Conservation (phyloP, 139 green algal genomes). For the Axilococcus clingmanii region DNA sequence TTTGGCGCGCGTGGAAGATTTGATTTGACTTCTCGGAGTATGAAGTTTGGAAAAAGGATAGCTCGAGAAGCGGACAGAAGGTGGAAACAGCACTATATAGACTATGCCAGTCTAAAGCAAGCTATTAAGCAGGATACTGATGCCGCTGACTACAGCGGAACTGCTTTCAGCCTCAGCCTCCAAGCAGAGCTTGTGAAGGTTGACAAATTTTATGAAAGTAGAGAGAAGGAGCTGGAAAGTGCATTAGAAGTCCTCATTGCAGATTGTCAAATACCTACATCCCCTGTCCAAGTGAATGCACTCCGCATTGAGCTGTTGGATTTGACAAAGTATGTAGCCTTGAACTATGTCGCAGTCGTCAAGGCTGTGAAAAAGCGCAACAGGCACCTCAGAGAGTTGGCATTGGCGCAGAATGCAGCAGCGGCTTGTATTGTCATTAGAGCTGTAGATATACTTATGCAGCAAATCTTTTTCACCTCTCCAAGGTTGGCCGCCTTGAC, state of each 20-base stretch:
- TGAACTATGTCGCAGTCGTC: constrained; percentile 80
- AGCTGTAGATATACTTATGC: constrained; percentile 49
- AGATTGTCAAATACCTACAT: too few species aligned
- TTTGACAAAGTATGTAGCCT: constrained; percentile 59
- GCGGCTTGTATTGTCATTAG: constrained; percentile 1
- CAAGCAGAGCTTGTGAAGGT: constrained; percentile 45
- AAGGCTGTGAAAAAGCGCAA: constrained; percentile 81
- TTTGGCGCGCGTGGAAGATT: too few species aligned
- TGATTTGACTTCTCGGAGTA: too few species aligned
- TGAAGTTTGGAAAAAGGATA: constrained; percentile 67
- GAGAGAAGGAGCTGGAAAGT: constrained; percentile 33
- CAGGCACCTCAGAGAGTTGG: constrained; percentile 24
- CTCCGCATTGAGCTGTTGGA: constrained; percentile 23
- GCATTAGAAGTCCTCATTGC: background rate
- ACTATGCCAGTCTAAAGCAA: constrained; percentile 63
- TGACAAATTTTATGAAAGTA: constrained; percentile 42
- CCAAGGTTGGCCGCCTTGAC: constrained; percentile 50
- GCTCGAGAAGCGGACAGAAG: constrained; percentile 31
- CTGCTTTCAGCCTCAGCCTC: constrained; percentile 37
- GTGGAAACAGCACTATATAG: constrained; percentile 28
- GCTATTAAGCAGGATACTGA: constrained; percentile 50
- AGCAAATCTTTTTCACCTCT: constrained; percentile 70
- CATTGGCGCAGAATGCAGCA: constrained; percentile 18
- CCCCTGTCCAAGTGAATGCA: background rate
- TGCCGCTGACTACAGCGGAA: constrained; percentile 30